phyloP scores from a whole-genome alignment of 768 basidiomycete genomes.

The Coprinopsis marcescibilis region DNA sequence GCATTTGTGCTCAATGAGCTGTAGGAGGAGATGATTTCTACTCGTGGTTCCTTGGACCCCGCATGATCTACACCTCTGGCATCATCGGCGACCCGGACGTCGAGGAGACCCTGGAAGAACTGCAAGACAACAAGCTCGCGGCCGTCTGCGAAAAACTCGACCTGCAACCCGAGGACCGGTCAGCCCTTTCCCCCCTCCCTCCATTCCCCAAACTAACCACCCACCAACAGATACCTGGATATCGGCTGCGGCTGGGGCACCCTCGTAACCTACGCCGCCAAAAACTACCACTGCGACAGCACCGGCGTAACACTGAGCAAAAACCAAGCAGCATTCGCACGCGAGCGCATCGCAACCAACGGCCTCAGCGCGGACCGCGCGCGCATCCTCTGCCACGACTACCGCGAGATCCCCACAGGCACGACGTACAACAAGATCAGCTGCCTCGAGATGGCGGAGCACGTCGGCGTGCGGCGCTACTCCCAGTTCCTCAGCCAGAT shows the following conservation, averaged over 20 bases:
- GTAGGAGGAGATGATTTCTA: conserved; percentile 94
- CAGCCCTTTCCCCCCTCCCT: conserved; percentile 5
- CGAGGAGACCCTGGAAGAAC: conserved; percentile 82
- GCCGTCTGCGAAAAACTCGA: conserved; percentile 93
- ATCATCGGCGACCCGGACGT: conserved; percentile 65
- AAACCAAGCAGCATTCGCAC: conserved; percentile 92
- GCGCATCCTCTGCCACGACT: conserved; percentile 89
- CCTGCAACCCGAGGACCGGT: conserved; percentile 78
- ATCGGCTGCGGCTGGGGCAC: conserved; percentile 98
- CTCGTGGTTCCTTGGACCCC: conserved; percentile 90
- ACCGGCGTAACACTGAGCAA: conserved; percentile 91
- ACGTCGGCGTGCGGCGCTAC: conserved; percentile 95
- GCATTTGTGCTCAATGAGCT: conserved; percentile 2
- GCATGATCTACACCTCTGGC: conserved; percentile 98
- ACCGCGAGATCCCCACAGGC: conserved; percentile 80
- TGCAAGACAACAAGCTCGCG: conserved; percentile 97
- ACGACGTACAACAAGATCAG: conserved; percentile 91
- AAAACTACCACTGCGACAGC: conserved; percentile 95
- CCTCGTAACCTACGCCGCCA: conserved; percentile 87
- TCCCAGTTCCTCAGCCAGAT: conserved; percentile 84
- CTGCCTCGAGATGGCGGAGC: conserved; percentile 98
- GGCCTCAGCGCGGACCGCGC: conserved; percentile 69
- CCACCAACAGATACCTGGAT: conserved; percentile 52
- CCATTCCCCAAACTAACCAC: conserved; percentile 21
- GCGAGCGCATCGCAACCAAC: conserved; percentile 77